A percentile compares a stretch with the other conserved stretches of the same genome.
Evolutionary conservation across 495 filamentous ascomycete genomes (phyloP).

Genomic region (Aspergillus nanangensis): DNA sequence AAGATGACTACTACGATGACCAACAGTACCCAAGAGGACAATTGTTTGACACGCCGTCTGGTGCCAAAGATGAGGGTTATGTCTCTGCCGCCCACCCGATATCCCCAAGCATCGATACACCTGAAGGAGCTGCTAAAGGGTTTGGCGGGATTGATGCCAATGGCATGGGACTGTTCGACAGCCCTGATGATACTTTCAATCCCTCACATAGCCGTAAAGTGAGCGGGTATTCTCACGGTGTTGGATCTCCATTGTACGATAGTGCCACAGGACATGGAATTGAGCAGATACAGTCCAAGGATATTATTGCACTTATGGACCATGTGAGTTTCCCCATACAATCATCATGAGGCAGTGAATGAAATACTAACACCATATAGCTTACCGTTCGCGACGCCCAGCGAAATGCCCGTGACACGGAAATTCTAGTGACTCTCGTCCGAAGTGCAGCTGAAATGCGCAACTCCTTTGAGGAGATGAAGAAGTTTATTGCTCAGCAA

Average conservation of each 20-base stretch:
- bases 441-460: slow-evolving; percentile 96
- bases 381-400: slow-evolving; percentile 96
- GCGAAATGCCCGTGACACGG: slow-evolving; percentile 92
- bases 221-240: slow-evolving; percentile 81
- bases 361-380: slow-evolving; percentile 41
- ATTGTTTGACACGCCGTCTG: slow-evolving; percentile 38
- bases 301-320: slow-evolving; percentile 97
- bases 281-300: slow-evolving; percentile 91
- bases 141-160: slow-evolving; percentile 53
- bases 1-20: slow-evolving; percentile 33
- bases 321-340: slow-evolving; percentile 54
- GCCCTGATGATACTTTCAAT: slow-evolving; percentile 57
- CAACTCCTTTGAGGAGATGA: slow-evolving; percentile 94
- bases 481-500: slow-evolving; percentile 81
- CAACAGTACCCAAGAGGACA: slow-evolving; percentile 27
- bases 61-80: slow-evolving; percentile 80
- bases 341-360: neutral
- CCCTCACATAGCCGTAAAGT: slow-evolving; percentile 63
- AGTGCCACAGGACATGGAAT: slow-evolving; percentile 83
- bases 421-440: slow-evolving; percentile 92
- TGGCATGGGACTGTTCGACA: slow-evolving; percentile 52
- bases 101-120: slow-evolving; percentile 52
- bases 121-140: slow-evolving; percentile 56
- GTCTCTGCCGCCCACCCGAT: slow-evolving; percentile 75
- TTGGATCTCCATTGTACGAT: slow-evolving; percentile 82